These are phyloP conservation scores for Aspergillus spinulosporus DNA, from an alignment of 2,329 filamentous ascomycete species.

Conservation along the genomic window DNA sequence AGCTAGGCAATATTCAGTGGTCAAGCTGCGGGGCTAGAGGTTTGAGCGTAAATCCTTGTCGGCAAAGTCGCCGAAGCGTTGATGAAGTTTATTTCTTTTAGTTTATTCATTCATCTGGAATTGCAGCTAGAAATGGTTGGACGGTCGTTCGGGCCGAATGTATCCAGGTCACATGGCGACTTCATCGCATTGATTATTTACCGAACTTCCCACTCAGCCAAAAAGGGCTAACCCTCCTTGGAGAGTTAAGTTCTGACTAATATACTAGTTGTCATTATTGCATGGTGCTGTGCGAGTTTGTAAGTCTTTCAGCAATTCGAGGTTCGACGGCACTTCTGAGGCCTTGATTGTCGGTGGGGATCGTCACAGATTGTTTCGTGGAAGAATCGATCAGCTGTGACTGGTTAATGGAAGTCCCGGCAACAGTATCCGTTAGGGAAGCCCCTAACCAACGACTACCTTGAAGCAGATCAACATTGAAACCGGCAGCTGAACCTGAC, in stretches of 20 bases:
- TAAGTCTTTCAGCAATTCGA: not conserved
- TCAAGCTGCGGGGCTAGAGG: not conserved
- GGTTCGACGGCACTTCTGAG: not conserved
- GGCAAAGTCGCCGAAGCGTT: not conserved
- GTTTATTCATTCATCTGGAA: not conserved
- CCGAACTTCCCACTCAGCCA: no score
- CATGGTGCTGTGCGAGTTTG: not conserved
- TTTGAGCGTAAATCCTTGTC: conserved; percentile 5
- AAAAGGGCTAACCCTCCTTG: no score
- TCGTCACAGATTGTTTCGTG: no score
- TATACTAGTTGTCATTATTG: not conserved
- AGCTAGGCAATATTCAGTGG: not conserved
- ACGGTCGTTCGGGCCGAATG: not conserved
- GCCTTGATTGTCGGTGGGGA: no score
- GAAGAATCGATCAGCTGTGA: no score
- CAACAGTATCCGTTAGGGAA: not conserved
- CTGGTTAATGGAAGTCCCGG: not conserved
- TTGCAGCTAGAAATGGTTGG: not conserved
- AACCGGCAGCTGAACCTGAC: not conserved
- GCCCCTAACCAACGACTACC: not conserved
- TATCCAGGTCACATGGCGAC: not conserved
- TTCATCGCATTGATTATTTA: conserved; percentile 13
- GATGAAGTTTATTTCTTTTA: conserved; percentile 6
- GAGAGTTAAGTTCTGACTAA: no score
- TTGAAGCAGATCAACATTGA: not conserved